phyloP scores from a whole-genome alignment of 176 grass and related monocot genomes.

The Ampelocalamus luodianensis region DNA sequence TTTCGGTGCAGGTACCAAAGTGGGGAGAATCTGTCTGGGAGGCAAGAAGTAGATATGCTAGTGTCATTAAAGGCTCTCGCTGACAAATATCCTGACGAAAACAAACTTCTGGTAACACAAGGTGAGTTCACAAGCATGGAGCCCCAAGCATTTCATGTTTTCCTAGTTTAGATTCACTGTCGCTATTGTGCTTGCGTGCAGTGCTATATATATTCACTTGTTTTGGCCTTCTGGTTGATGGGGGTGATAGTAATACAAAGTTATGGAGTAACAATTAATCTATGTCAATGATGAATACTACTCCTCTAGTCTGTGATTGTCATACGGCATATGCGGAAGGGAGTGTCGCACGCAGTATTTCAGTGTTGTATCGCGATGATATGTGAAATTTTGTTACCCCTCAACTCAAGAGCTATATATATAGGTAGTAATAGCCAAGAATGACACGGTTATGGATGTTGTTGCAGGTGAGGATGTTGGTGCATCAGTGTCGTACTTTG shows the following conservation, averaged over 20 bases:
- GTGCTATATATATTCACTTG: background rate
- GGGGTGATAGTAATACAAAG: too few relatives aligned
- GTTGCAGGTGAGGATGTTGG: constrained; percentile 69
- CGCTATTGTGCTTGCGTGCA: background rate
- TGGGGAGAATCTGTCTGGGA: constrained; percentile 70
- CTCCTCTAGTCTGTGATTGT: too few relatives aligned
- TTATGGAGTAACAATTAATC: too few relatives aligned
- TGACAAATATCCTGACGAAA: constrained; percentile 78
- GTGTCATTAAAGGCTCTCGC: constrained; percentile 72
- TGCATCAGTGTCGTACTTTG: constrained; percentile 56
- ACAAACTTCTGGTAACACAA: constrained; percentile 79
- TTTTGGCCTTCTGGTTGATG: background rate
- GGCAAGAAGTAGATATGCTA: constrained; percentile 75
- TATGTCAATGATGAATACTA: too few relatives aligned
- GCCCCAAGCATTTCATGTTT: background rate
- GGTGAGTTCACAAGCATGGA: constrained; percentile 45
- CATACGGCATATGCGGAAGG: too few relatives aligned
- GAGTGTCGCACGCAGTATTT: too few relatives aligned
- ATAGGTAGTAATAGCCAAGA: background rate
- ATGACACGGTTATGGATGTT: background rate
- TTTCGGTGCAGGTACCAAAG: too few relatives aligned
- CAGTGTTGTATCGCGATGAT: too few relatives aligned
- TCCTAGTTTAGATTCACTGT: background rate
- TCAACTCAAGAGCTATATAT: too few relatives aligned
- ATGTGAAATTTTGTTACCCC: too few relatives aligned